Evolutionary conservation across 2,329 filamentous ascomycete species (phyloP), one percentile per base, ranked within the genome.

Genomic region (Colletotrichum sp.): DNA sequence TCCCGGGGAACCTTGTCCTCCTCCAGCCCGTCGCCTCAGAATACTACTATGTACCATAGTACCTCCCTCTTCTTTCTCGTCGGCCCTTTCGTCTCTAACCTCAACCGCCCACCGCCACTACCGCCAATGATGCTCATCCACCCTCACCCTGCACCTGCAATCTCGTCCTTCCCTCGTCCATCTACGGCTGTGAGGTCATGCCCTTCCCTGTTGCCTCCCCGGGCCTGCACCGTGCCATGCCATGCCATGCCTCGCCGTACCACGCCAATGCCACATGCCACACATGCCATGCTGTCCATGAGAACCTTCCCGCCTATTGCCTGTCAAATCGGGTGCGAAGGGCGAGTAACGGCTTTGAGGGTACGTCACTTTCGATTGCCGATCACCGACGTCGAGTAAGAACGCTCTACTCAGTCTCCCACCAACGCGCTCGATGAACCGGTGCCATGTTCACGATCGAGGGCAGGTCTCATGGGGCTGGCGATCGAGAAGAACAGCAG

Each of bases 1-100:
- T 59, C 39, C 63, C 55, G 69, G 67, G 67, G 39, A 72, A 67
- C 69, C 63, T 72, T 72, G 69, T 67, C 55, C 43, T 57, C 43
- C 43, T 21, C 57, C 39, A 52, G 65, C 15, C 55, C 55, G 39
- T 36, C 32, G 60, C 48, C 67, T 48, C 60, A 60, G 13, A 69
- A 69, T 32, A 39, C 36, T 16, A 16, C 34, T 36, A 36, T 36
- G 34, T 39, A 34, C 32, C 32, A 34, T 13, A 13, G 32, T 34
- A 8, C 36, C 34, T 16, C 34, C 34, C 60, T 59, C 43, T 55
- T 24, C 12, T 28, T 34, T 59, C 26, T 15, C 13, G 12, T 55
- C n/a, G 52, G 52, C 52, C 66, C 59, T 26, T 68, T 43, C 18
- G 12, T 60, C 39, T 34, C 24, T 64, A 26, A 24, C 34, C 18